A percentile compares a stretch with the other conserved stretches of the same genome.
Conservation (phyloP, 1,284 basidiomycete species). For the Fomes fomentarius region DNA sequence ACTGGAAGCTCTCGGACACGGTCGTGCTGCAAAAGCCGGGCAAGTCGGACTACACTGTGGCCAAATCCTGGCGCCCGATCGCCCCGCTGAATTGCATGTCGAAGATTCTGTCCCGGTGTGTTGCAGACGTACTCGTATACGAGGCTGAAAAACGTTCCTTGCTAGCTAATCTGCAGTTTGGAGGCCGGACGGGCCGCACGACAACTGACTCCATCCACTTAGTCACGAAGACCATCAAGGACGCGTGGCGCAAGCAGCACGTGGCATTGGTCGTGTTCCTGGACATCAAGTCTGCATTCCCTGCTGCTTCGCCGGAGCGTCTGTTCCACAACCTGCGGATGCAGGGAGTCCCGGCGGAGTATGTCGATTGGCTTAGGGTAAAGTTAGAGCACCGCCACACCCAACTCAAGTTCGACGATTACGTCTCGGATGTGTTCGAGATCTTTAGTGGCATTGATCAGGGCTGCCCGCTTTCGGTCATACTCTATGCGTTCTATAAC, state of each 20-base stretch:
- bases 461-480: too few relatives aligned
- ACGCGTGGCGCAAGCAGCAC: conserved; percentile 36
- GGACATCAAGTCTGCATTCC: conserved; percentile 45
- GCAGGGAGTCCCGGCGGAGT: conserved; percentile 32
- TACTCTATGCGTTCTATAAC: conserved; percentile 40
- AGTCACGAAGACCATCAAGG: conserved; percentile 33
- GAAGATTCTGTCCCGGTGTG: conserved; percentile 36
- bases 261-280: conserved; percentile 39
- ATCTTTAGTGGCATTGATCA: too few relatives aligned
- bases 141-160: conserved; percentile 27
- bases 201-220: conserved; percentile 42
- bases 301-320: too few relatives aligned
- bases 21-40: too few relatives aligned
- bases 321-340: too few relatives aligned
- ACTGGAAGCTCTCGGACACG: too few relatives aligned
- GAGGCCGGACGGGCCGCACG: conserved; percentile 37
- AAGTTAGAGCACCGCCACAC: neutral
- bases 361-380: conserved; percentile 20
- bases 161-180: conserved; percentile 36
- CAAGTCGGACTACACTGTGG: too few relatives aligned
- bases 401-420: too few relatives aligned
- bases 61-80: conserved; percentile 46
- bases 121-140: too few relatives aligned
- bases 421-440: too few relatives aligned
- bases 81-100: conserved; percentile 39